Evolutionary conservation across 75 land plant genomes (phyloP).

Genomic region (Pinus tabuliformis): DNA sequence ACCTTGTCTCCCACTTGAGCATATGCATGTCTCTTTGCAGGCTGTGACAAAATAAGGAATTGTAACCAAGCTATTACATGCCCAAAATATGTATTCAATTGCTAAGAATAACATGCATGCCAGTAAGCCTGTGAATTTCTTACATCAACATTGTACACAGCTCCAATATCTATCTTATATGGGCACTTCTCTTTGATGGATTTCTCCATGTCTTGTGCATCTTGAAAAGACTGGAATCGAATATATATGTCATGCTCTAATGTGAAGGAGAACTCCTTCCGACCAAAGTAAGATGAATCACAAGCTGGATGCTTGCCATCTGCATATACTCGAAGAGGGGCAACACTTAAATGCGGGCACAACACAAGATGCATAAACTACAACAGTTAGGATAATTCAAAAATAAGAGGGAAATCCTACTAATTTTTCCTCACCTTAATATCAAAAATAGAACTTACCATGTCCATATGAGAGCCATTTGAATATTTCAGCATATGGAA

Average conservation of each 20-base stretch:
- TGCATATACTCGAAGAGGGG: constrained; percentile 15
- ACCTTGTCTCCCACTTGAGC: constrained; percentile 66
- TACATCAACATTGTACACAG: constrained; percentile 97
- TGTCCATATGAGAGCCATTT: constrained; percentile 96
- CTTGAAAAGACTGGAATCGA: constrained; percentile 85
- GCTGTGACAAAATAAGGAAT: constrained; percentile 44
- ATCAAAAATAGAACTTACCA: constrained; percentile 39
- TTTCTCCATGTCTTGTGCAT: constrained; percentile 67
- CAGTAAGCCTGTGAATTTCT: constrained; percentile 6
- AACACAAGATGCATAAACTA: neutral
- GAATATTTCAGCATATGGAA: constrained; percentile 75
- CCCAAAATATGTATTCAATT: neutral
- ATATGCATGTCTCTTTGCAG: constrained; percentile 92
- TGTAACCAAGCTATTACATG: neutral
- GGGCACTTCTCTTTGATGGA: constrained; percentile 83
- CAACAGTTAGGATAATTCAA: neutral
- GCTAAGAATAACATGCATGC: neutral
- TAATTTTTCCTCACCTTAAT: neutral
- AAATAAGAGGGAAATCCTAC: neutral
- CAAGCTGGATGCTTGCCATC: constrained; percentile 96
- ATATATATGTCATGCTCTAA: constrained; percentile 77
- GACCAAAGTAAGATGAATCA: constrained; percentile 69
- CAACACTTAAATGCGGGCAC: neutral
- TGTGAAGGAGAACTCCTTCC: constrained; percentile 94
- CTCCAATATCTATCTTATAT: constrained; percentile 92